Base-by-base conservation (phyloP, 768 basidiomycete genomes). In the Rhodotorula kratochvilovae region DNA sequence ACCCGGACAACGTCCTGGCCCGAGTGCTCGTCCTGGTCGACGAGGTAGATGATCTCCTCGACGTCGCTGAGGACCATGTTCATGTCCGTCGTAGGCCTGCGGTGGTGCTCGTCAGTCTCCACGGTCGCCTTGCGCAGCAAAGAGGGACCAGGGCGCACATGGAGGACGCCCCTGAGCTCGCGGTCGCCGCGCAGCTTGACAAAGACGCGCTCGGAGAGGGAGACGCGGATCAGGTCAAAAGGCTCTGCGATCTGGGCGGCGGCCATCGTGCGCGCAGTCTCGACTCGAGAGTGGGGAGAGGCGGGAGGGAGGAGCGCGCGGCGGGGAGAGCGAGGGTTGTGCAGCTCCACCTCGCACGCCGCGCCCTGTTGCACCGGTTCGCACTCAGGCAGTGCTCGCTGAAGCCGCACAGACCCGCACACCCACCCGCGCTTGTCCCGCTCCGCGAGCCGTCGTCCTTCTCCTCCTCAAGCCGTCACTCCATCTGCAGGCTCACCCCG, bases 11-110 rank as follows among this genome's bases (percentile, higher is more conserved):
- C 84, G 5, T 83, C 83, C 67, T 85, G 84, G 15, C 84, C 81
- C 19, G 82, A 86, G 54, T 85, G 85, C 46, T 94, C 92, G n/a
- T 85, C 82, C 3, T 85, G 82, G 62, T 97, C 93, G n/a, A 97
- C 92, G 72, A 96, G 85, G 87, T 94, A 90, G 72, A 98, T 92
- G 5, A 90, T 93, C 83, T 99, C 96, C 79, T 97, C 95, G 25
- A 97, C 96, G 79, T 97, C 91, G 77, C 91, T 93, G 77, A 99
- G 84, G 73, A 99, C 96, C 77, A 99, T 85, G 81, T 99, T 98
- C 96, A 98, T 98, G 81, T 98, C 94, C 96, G 82, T 99, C 96
- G 78, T 98, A 98, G 31, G 96, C 96, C 96, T 99, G 78, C 5
- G 1, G n/a, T 23, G 8, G 5, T 0, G 1, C 31, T 5, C 10